A percentile compares a stretch with the other conserved stretches of the same genome.
Conservation (phyloP, 1,284 basidiomycete species). For the Farysia itapuensis region DNA sequence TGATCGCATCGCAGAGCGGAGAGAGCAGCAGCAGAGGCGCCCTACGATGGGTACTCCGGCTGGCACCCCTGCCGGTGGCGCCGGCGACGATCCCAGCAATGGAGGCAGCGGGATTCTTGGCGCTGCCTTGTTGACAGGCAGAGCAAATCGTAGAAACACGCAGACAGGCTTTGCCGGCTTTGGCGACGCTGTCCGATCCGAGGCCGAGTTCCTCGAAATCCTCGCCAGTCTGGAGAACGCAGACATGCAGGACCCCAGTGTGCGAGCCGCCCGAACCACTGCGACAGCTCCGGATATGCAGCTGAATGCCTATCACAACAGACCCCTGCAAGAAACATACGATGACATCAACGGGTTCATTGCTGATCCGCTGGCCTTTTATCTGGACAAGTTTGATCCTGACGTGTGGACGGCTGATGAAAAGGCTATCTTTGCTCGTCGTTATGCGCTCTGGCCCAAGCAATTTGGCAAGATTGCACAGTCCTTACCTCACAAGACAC, state of each 20-base stretch:
- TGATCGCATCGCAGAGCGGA: conserved; percentile 43
- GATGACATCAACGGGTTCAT: conserved; percentile 85
- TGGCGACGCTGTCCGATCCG: conserved; percentile 88
- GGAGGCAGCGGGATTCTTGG: conserved; percentile 16
- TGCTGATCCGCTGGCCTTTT: conserved; percentile 73
- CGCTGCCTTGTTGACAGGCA: conserved; percentile 13
- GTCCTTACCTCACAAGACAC: conserved; percentile 78
- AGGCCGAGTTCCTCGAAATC: conserved; percentile 96
- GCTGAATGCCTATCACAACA: conserved; percentile 65
- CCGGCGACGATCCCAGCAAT: conserved; percentile 14
- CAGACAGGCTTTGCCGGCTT: conserved; percentile 61
- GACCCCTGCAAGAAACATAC: conserved; percentile 66
- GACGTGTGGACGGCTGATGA: conserved; percentile 80
- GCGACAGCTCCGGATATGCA: conserved; percentile 91
- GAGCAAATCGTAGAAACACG: conserved; percentile 40
- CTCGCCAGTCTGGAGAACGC: conserved; percentile 88
- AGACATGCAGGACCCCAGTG: conserved; percentile 85
- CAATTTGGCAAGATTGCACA: conserved; percentile 87
- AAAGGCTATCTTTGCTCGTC: conserved; percentile 75
- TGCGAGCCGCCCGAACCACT: conserved; percentile 82
- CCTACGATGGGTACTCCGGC: conserved; percentile 26
- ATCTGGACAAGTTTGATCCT: conserved; percentile 51
- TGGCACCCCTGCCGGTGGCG: conserved; percentile 24
- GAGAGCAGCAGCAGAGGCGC: conserved; percentile 31
- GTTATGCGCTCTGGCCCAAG: conserved; percentile 83